phyloP scores from a whole-genome alignment of 768 basidiomycete species.

The Mycena galopus region DNA sequence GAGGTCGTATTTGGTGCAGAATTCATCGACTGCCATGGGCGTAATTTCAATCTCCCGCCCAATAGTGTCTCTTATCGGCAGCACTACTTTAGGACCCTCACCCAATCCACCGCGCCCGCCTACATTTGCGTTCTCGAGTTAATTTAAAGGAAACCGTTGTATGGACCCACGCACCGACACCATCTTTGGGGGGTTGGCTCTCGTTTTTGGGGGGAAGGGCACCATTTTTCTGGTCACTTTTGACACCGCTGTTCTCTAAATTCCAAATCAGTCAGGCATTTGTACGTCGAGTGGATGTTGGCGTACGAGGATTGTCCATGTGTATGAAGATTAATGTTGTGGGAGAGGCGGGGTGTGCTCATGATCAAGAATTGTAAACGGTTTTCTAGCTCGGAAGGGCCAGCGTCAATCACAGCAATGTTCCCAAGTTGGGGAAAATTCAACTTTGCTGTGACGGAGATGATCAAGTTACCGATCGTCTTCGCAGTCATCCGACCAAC shows the following conservation, averaged over 20 bases:
- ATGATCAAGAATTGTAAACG: neutral
- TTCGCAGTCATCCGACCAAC: too few species aligned
- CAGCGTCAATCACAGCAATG: too few species aligned
- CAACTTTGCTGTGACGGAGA: too few species aligned
- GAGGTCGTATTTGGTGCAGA: neutral
- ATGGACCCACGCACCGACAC: neutral
- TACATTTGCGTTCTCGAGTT: too few species aligned
- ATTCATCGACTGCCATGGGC: neutral
- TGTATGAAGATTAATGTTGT: neutral
- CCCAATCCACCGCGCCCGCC: neutral
- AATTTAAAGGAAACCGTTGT: too few species aligned
- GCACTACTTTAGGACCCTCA: neutral
- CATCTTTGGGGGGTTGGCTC: neutral
- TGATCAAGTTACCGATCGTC: too few species aligned
- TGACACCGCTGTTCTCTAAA: neutral
- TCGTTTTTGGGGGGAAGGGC: neutral
- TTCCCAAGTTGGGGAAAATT: too few species aligned
- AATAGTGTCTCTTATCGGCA: slow-evolving; percentile 1
- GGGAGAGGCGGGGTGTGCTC: neutral
- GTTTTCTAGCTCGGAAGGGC: neutral
- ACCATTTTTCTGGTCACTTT: neutral
- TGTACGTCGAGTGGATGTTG: neutral
- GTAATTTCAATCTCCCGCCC: neutral
- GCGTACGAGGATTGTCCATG: neutral
- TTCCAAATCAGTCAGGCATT: neutral